A percentile compares a stretch with the other conserved stretches of the same genome.
These are phyloP conservation scores for Alternaria burnsii DNA, from an alignment of 2,329 filamentous ascomycete species.

Conservation along the genomic window DNA sequence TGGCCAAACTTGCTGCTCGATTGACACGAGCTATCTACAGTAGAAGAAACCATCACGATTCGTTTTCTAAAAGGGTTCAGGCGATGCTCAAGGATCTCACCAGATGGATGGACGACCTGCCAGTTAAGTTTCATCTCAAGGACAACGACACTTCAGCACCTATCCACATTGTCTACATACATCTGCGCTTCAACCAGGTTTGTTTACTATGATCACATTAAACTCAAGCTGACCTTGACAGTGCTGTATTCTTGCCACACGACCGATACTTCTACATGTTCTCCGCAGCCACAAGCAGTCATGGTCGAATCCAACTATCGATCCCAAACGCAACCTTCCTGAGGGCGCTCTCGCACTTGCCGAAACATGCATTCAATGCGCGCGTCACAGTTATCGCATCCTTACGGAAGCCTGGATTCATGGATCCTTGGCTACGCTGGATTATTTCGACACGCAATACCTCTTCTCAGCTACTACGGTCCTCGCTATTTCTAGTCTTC, in stretches of 20 bases:
- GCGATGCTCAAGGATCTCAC: not conserved
- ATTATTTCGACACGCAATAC: not conserved
- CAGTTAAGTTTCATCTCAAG: not conserved
- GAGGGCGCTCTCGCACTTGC: not conserved
- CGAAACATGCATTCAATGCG: conserved; percentile 1
- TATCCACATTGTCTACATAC: not conserved
- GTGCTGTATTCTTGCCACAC: not conserved
- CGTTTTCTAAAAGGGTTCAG: not conserved
- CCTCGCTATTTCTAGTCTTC: not conserved
- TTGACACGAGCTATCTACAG: not conserved
- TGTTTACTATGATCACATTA: not conserved
- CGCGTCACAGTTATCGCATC: not conserved
- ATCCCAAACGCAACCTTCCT: not conserved
- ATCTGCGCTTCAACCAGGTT: not conserved
- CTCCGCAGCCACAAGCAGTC: not conserved
- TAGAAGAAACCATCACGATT: not conserved
- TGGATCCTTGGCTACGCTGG: not conserved
- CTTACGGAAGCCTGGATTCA: not conserved
- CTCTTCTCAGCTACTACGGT: not conserved
- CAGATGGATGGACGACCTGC: not conserved
- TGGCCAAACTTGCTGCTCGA: not conserved
- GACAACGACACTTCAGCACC: not conserved
- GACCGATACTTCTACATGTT: not conserved
- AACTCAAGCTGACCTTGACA: not conserved
- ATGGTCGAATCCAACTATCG: not conserved